Base-by-base conservation (phyloP, 257 asterid species). In the Galeopsis tetrahit region DNA sequence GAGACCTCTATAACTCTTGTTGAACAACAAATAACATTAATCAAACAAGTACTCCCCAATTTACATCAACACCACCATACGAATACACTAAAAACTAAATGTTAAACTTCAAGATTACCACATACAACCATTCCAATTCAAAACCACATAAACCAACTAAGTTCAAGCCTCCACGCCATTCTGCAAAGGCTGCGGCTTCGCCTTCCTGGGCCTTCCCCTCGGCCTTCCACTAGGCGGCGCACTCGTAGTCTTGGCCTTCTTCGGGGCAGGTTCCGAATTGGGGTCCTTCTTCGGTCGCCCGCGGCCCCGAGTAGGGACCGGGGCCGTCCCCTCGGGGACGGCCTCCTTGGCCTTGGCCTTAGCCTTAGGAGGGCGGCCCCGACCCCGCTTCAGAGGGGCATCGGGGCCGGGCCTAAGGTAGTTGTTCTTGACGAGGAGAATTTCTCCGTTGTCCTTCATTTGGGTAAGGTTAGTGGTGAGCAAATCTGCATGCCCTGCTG, bases 231-330 rank as follows among this genome's bases (percentile, higher is more conserved):
- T 70, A 0, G 81, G 75, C 1, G 85, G 76, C 2, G 55, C 83
- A 0, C 68, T 75, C 1, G 78, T 40, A 5, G 79, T 76, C 77
- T 92, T 92, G 3, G 80, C 61, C 70, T 91, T 91, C 87, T 90
- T 92, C 1, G 88, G 81, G 10, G 85, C 85, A 9, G 98, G 84
- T 9, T 85, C 86, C 2, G 90, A 87, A 51, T 85, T 85, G 4
- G 96, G 89, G 57, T 86, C 93, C 86, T 88, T 92, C 72, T 85
- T 85, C 1, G 98, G 98, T 48, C 96, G 84, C 10, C 96, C 97
- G 2, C 97, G 78, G 2, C 85, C 79, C 68, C 84, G 85, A 5
- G 96, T 73, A 0, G 92, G 75, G 13, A 81, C 76, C 5, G 63
- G 62, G 44, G 32, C 51, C 0, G 66, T n/a, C 2, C 73, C 85